Evolutionary conservation across 2,329 filamentous ascomycete genomes (phyloP).

Genomic region (Colletotrichum navitas): DNA sequence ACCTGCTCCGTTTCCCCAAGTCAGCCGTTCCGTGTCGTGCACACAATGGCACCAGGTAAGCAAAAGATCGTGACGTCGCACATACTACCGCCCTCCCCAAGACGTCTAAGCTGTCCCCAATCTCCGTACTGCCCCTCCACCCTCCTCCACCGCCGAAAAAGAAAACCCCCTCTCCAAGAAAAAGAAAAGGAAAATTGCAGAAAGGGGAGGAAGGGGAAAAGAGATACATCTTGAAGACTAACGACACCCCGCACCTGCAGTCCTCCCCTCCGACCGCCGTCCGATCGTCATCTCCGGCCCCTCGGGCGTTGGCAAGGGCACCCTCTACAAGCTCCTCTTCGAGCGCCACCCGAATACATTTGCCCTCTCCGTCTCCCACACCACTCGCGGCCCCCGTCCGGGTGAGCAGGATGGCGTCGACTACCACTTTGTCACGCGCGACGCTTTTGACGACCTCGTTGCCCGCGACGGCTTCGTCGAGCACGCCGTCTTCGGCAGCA

Average conservation of each 20-base stretch:
- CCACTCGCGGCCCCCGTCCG: conserved; percentile 80
- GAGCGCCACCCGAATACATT: conserved; percentile 64
- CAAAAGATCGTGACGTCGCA: not conserved
- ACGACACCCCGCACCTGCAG: conserved; percentile 9
- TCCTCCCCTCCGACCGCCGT: conserved; percentile 60
- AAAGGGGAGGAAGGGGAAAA: no score
- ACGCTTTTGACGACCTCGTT: conserved; percentile 77
- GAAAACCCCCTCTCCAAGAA: not conserved
- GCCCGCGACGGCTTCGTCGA: conserved; percentile 83
- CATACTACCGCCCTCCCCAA: not conserved
- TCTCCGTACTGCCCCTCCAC: not conserved
- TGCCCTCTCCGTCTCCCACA: conserved; percentile 76
- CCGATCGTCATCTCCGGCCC: conserved; percentile 86
- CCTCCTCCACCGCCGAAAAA: not conserved
- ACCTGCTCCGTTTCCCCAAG: conserved; percentile 13
- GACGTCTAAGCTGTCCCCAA: not conserved
- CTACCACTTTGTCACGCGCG: conserved; percentile 82
- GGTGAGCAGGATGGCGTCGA: conserved; percentile 82
- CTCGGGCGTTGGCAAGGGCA: conserved; percentile 85
- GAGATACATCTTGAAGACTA: conserved; percentile 3
- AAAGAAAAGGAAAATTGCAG: not conserved
- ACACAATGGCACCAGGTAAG: conserved; percentile 51
- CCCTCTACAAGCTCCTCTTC: conserved; percentile 80
- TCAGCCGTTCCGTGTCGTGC: conserved; percentile 39
- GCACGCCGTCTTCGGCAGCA: conserved; percentile 84